phyloP scores from a whole-genome alignment of 139 green algal genomes.

The Limnomonas spitsbergensis region DNA sequence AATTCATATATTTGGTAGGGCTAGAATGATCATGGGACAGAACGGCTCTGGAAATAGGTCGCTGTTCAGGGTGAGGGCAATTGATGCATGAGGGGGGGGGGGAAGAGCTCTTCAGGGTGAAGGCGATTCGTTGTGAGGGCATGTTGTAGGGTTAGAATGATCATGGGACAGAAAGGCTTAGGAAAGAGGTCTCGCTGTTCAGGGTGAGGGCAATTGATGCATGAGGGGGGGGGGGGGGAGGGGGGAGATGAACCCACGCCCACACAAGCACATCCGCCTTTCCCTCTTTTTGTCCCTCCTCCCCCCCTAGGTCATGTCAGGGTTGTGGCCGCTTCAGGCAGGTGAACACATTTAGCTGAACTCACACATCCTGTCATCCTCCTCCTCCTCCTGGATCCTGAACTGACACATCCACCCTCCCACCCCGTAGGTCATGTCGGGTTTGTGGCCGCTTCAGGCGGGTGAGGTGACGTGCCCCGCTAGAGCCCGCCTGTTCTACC shows the following conservation, averaged over 20 bases:
- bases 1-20: too few relatives aligned
- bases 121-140: not conserved
- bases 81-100: too few relatives aligned
- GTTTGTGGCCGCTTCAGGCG: slow-evolving; percentile 84
- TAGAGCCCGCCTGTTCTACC: slow-evolving; percentile 77
- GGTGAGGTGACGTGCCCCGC: slow-evolving; percentile 45
- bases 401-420: too few relatives aligned
- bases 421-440: slow-evolving; percentile 63
- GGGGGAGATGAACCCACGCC: too few relatives aligned
- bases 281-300: not conserved
- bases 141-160: not conserved
- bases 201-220: not conserved
- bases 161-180: not conserved
- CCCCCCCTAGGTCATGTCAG: slow-evolving; percentile 64
- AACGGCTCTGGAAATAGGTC: slow-evolving; percentile 87
- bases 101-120: not conserved
- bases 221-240: too few relatives aligned
- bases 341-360: too few relatives aligned
- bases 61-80: slow-evolving; percentile 49
- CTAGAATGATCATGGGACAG: slow-evolving; percentile 84
- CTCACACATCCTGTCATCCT: too few relatives aligned
- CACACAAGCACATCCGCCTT: too few relatives aligned
- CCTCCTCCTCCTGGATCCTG: too few relatives aligned
- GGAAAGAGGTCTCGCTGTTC: not conserved
- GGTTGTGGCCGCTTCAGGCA: slow-evolving; percentile 84